A percentile compares a stretch with the other conserved stretches of the same genome.
These are phyloP conservation scores for Thraustochytrium sp. DNA, from an alignment of 352 stramenopile genomes.

Conservation along the genomic window DNA sequence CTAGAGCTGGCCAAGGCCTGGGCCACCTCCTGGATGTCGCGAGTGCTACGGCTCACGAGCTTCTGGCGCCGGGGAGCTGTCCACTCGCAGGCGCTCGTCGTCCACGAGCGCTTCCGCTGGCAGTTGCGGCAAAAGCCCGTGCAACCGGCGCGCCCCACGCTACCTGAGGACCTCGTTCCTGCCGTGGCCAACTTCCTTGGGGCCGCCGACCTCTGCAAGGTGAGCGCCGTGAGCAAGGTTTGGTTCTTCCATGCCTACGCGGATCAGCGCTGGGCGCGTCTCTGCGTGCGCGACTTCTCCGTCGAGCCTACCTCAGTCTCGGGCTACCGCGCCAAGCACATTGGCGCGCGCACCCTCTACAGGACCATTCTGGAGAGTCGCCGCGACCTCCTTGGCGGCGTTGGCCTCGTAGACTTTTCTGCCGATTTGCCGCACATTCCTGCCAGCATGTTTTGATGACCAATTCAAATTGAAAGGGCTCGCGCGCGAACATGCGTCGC, in stretches of 20 bases:
- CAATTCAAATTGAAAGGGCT: too few species aligned
- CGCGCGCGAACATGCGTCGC: too few species aligned
- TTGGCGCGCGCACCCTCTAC: slow-evolving; percentile 19
- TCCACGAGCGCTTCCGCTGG: slow-evolving; percentile 7
- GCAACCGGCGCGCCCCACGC: neutral
- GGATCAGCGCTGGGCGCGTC: neutral
- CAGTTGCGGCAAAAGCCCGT: neutral
- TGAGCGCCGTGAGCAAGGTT: neutral
- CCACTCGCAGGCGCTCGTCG: neutral
- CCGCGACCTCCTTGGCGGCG: neutral
- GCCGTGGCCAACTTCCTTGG: neutral
- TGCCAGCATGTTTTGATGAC: too few species aligned
- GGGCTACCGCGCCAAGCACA: neutral
- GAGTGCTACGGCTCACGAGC: too few species aligned
- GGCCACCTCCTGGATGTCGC: too few species aligned
- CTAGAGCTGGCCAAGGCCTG: too few species aligned
- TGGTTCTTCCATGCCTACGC: slow-evolving; percentile 33
- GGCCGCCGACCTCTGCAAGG: neutral
- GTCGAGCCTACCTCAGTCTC: neutral
- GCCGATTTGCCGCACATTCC: too few species aligned
- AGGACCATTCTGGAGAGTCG: neutral
- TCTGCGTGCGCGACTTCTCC: neutral
- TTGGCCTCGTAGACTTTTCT: neutral
- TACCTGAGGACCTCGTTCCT: slow-evolving; percentile 8
- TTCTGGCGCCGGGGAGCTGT: too few species aligned